Evolutionary conservation across 164 flowering plant genomes (phyloP).

Genomic region (Cinnamomum micranthum): DNA sequence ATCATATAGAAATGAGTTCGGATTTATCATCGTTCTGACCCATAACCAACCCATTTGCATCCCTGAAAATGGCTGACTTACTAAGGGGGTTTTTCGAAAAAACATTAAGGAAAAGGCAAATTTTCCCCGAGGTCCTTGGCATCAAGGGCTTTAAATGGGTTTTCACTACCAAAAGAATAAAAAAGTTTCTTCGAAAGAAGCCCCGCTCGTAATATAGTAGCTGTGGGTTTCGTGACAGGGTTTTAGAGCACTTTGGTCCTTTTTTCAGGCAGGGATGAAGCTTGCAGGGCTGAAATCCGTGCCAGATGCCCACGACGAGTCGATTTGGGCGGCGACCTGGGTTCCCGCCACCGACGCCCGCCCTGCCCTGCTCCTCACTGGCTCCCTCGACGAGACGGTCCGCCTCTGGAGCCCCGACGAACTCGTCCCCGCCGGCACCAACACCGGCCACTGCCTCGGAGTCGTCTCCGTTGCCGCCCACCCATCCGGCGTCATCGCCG

Average conservation of each 20-base stretch:
- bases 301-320: constrained; percentile 87
- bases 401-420: constrained; percentile 79
- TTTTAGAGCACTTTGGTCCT: not conserved
- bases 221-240: too few species aligned
- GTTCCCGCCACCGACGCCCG: constrained; percentile 67
- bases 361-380: constrained; percentile 70
- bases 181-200: too few species aligned
- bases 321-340: constrained; percentile 91
- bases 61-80: too few species aligned
- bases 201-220: too few species aligned
- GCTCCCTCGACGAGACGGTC: constrained; percentile 92
- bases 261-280: constrained; percentile 43
- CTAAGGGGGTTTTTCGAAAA: too few species aligned
- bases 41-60: too few species aligned
- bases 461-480: constrained; percentile 94
- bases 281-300: constrained; percentile 71
- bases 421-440: constrained; percentile 49
- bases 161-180: too few species aligned
- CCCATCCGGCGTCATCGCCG: constrained; percentile 84
- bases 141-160: too few species aligned
- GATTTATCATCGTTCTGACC: too few species aligned
- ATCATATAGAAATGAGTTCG: too few species aligned
- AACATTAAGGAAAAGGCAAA: too few species aligned
- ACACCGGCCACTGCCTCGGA: constrained; percentile 94
- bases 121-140: too few species aligned